Base-by-base conservation (phyloP, 306 rosid genomes). In the Inga leiocalycina region DNA sequence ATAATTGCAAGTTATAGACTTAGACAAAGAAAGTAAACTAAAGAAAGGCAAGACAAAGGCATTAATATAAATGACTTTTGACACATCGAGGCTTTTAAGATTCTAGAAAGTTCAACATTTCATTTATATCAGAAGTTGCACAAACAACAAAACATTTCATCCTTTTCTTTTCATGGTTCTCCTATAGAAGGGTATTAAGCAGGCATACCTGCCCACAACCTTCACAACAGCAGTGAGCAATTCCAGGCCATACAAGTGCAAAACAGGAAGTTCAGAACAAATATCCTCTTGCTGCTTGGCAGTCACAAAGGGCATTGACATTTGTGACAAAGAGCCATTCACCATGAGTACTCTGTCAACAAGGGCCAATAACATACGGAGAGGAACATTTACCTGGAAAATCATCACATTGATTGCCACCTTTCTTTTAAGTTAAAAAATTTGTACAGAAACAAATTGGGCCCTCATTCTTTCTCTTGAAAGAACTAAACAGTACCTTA, bases 211-310 rank as follows among this genome's bases (percentile, higher is more conserved):
- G 75, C 94, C 93, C 20, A 81, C 84, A 71, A 91, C 91, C 88
- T 87, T 90, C 71, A 92, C 78, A 46, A 94, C 80, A 49, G 93
- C 93, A 79, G 67, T 64, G 57, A 97, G 97, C 77, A 97, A 89
- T 46, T 97, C 97, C 88, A 97, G 64, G 87, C 91, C 71, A 81
- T 79, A 66, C 34, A 76, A 87, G 86, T 97, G 99, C 90, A 94
- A 85, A 37, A 72, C 86, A 39, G 99, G 98, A 85, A 97, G 99
- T 85, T 90, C 93, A 24, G 92, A 92, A 85, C 97, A 92, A 67
- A 97, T 83, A 52, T 85, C 85, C 80, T 94, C 97, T 89, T 97
- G 98, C 82, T 92, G 95, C 85, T 76, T 86, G 74, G 89, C 79
- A 59, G 97, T 91, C 91, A 89, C 80, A 85, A 97, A 93, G 76